Percentiles rank a stretch among this genome's conserved stretches.
Evolutionary conservation across 2,329 filamentous ascomycete genomes (phyloP).

Genomic region (Lachnellula willkommii): DNA sequence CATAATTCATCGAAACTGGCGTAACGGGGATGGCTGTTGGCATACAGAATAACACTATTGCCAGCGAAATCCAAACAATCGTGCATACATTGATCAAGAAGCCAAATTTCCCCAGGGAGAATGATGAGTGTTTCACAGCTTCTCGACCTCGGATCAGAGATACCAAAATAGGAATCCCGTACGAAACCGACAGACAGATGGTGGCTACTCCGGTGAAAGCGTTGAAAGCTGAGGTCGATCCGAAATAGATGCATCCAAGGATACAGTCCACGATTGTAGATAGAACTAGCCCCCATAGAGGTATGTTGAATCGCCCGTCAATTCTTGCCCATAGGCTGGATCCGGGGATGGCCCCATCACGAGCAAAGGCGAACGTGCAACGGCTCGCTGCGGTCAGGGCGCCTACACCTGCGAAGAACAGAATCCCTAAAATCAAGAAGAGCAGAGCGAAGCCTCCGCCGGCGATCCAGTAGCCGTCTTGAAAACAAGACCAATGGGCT

Average conservation of each 20-base stretch:
- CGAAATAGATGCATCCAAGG: slow-evolving; percentile 74
- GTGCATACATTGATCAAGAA: slow-evolving; percentile 62
- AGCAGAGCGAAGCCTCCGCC: slow-evolving; percentile 70
- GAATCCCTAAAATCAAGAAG: slow-evolving; percentile 70
- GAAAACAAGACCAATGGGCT: slow-evolving; percentile 72
- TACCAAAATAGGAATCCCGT: slow-evolving; percentile 70
- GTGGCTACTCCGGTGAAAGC: slow-evolving; percentile 76
- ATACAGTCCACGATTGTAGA: slow-evolving; percentile 65
- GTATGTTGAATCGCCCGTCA: slow-evolving; percentile 61
- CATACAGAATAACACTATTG: slow-evolving; percentile 73
- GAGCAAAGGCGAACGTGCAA: slow-evolving; percentile 71
- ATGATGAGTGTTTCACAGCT: slow-evolving; percentile 60
- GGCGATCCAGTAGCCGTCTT: slow-evolving; percentile 57
- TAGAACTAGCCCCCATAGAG: slow-evolving; percentile 62
- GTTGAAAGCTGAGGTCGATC: slow-evolving; percentile 70
- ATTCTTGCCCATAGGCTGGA: slow-evolving; percentile 62
- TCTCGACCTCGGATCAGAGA: slow-evolving; percentile 61
- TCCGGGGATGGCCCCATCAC: slow-evolving; percentile 69
- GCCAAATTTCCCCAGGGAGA: slow-evolving; percentile 64
- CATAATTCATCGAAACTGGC: slow-evolving; percentile 59
- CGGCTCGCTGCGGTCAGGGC: slow-evolving; percentile 68
- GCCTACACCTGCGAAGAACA: slow-evolving; percentile 71
- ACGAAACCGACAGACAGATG: slow-evolving; percentile 70
- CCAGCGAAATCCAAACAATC: slow-evolving; percentile 64
- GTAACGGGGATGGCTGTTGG: slow-evolving; percentile 56